Base-by-base conservation (phyloP, 306 rosid genomes). In the cucumber (Cucumis sativus) region DNA sequence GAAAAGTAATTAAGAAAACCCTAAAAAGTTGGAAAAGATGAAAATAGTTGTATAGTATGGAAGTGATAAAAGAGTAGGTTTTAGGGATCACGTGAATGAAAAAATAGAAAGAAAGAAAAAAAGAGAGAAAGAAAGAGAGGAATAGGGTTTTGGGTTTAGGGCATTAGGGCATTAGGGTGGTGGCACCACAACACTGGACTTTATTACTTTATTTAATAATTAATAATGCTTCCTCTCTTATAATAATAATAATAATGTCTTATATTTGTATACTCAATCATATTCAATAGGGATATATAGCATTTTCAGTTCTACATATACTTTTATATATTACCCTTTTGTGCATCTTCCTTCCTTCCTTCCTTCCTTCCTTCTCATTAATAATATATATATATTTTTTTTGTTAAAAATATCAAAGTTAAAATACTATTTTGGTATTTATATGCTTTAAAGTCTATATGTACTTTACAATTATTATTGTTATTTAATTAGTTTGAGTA, bases 41-140 rank as follows among this genome's bases (percentile, higher is more conserved):
- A 3, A 47, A 2, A 45, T 47, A 13, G 54, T 47, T 5, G 14
- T 47, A 39, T 33, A 17, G 49, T 33, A 63, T 63, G 69, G 69
- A 23, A 64, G 47, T 18, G 30, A 66, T 39, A 15, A 33, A 65
- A 65, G 74, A 67, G 33, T 67, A 67, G 74, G 3, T 1, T 1
- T 5, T 66, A 67, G 74, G 74, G 17, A 67, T 67, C 74, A 67
- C 74, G 74, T 67, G 74, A 67, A 67, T 18, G 74, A 3, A n/a
- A 40, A 33, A 33, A 33, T 33, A 33, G 37, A 33, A 33, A 9
- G 18, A 33, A 33, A 33, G 4, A 17, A n/a, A 18, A 37, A 65
- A 5, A n/a, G 6, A 66, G n/a, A 10, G n/a, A 16, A 40, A 6
- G 16, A 13, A 15, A 16, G 39, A 17, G 20, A 20, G 6, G 41